phyloP scores from a whole-genome alignment of 1,139 yeast genomes.

The Arxiozyma telluris region DNA sequence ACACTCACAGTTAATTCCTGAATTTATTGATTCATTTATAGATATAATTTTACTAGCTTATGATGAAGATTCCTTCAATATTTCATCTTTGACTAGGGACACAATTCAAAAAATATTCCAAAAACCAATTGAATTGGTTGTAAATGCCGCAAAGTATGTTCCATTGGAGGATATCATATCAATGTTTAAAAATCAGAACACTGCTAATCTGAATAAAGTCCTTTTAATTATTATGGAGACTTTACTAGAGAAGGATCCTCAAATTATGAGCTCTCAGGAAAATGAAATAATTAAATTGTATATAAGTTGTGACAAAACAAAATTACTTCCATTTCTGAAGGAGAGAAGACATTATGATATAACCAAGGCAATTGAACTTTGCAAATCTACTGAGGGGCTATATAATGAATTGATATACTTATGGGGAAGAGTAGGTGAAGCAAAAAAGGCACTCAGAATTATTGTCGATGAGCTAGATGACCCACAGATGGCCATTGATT shows the following conservation, averaged over 20 bases:
- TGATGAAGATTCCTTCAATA: background rate
- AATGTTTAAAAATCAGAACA: constrained; percentile 32
- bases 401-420: constrained; percentile 71
- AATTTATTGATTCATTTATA: constrained; percentile 44
- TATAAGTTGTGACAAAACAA: constrained; percentile 45
- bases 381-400: constrained; percentile 43
- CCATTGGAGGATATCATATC: constrained; percentile 43
- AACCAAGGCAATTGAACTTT: constrained; percentile 55
- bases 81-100: background rate
- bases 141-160: constrained; percentile 58
- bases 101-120: constrained; percentile 35
- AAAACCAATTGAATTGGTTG: constrained; percentile 48
- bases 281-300: constrained; percentile 57
- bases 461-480: constrained; percentile 72
- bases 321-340: constrained; percentile 49
- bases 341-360: constrained; percentile 50
- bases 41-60: constrained; percentile 41
- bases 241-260: constrained; percentile 46
- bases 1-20: constrained; percentile 48
- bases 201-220: constrained; percentile 41
- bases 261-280: constrained; percentile 48
- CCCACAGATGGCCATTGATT: constrained; percentile 71
- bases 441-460: constrained; percentile 61
- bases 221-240: constrained; percentile 54
- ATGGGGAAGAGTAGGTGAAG: constrained; percentile 77